Base-by-base conservation (phyloP, 192 early-diverging fungal species). In the Geranomyces michiganensis region DNA sequence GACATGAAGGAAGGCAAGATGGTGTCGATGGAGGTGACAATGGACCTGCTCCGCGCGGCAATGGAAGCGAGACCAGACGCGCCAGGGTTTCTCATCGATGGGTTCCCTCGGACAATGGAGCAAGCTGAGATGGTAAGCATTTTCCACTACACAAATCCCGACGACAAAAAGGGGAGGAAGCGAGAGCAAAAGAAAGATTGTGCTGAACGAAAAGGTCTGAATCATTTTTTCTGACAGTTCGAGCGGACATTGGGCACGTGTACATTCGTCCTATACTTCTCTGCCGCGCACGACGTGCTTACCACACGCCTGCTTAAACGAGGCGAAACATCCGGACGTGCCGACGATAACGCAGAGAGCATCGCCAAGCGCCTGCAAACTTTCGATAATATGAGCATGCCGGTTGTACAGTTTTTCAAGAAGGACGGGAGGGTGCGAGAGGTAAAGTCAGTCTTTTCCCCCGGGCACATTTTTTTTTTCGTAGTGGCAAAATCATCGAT, bases 301-400 rank as follows among this genome's bases (percentile, higher is more conserved):
- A 79, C 93, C 66, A 76, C 84, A 72, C 90, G 97, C 29, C 76
- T 99, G 47, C 76, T 96, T 74, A 90, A 96, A 73, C 91, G 97
- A 45, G 96, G 84, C 14, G 89, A 97, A 76, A 97, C 92, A 36
- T 92, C 90, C 65, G 97, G 97, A 0, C 84, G 97, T 24, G 78
- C 86, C 17, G 97, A 99, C 72, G 97, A 99, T 64, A 97, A 99
- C 71, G 86, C 91, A 27, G 92, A 95, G 72, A 91, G 92, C 7
- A 97, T 99, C 82, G 84, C 83, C 70, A 99, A 99, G 82, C 85
- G 97, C n/a, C 96, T 99, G 85, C 80, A 71, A 22, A 92, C 90
- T 0, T 99, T 95, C 66, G 76, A 82, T 21, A 87, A 95, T n/a
- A 87, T 86, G 43, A 92, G 90, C 67, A 90, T 88, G 84, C 96